phyloP scores from a whole-genome alignment of 2,329 filamentous ascomycete species.

The Aspergillus caelatus region DNA sequence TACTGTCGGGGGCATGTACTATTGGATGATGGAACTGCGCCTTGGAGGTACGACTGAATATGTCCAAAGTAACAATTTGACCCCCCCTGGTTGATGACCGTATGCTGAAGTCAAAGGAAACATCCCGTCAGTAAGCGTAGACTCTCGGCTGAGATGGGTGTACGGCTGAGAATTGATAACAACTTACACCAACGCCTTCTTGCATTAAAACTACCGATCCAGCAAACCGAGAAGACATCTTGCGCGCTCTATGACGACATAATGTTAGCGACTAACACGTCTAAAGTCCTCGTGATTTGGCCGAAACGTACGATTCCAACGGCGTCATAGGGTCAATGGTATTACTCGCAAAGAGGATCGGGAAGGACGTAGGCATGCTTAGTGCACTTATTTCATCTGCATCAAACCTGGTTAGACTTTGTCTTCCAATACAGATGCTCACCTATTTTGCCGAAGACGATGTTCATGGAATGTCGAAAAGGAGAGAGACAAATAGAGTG shows the following conservation, averaged over 20 bases:
- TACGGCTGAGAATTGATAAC: constrained; percentile 5
- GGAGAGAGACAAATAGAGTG: neutral
- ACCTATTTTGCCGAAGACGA: neutral
- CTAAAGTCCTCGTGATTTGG: neutral
- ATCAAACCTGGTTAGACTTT: constrained; percentile 10
- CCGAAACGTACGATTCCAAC: constrained; percentile 31
- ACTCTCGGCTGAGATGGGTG: constrained; percentile 8
- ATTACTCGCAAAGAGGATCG: constrained; percentile 59
- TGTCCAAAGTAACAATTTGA: constrained; percentile 42
- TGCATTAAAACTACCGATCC: constrained; percentile 19
- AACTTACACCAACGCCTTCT: constrained; percentile 23
- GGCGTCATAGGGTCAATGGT: constrained; percentile 62
- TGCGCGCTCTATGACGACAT: constrained; percentile 13
- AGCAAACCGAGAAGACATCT: constrained; percentile 18
- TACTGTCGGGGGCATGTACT: constrained; percentile 33
- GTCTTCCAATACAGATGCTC: neutral
- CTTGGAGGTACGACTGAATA: constrained; percentile 42
- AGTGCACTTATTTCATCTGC: constrained; percentile 6
- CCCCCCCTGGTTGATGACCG: constrained; percentile 43
- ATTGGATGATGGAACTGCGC: constrained; percentile 34
- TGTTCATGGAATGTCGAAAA: neutral
- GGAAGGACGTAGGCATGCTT: constrained; percentile 39
- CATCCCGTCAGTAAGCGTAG: constrained; percentile 10
- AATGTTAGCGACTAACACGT: constrained; percentile 6
- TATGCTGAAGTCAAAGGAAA: constrained; percentile 21